Conservation (phyloP, 1,284 basidiomycete species). For the Irpex rosettiformis region DNA sequence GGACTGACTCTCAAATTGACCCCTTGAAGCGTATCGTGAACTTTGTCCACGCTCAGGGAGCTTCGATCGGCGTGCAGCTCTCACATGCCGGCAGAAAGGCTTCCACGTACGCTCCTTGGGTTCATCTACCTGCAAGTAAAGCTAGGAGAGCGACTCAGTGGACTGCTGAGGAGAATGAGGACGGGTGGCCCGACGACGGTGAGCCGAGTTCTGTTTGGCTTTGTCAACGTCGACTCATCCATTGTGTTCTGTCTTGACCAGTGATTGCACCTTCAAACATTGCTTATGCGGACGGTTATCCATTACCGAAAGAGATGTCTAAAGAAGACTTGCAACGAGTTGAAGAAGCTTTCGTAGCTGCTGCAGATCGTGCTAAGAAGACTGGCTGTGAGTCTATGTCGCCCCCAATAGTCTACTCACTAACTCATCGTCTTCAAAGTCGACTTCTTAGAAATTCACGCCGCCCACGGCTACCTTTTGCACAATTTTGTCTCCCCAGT, state of each 20-base stretch:
- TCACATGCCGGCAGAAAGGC: conserved; percentile 81
- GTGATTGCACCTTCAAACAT: conserved; percentile 50
- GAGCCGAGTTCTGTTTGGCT: neutral
- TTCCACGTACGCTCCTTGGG: conserved; percentile 55
- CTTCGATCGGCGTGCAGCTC: conserved; percentile 77
- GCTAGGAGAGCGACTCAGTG: conserved; percentile 20
- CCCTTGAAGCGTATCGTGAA: conserved; percentile 69
- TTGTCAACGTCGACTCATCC: too few species aligned
- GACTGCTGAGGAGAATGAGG: conserved; percentile 42
- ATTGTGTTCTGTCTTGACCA: conserved; percentile 16
- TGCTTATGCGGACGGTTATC: conserved; percentile 45
- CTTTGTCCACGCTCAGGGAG: conserved; percentile 70
- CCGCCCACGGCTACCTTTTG: conserved; percentile 65
- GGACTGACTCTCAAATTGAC: conserved; percentile 72
- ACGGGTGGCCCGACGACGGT: conserved; percentile 72
- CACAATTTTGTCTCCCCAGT: conserved; percentile 68
- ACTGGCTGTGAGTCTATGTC: conserved; percentile 50
- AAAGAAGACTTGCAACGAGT: conserved; percentile 55
- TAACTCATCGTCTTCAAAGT: conserved; percentile 31
- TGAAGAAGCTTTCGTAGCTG: conserved; percentile 63
- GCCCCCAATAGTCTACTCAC: neutral
- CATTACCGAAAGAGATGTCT: conserved; percentile 51
- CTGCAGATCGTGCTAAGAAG: conserved; percentile 57
- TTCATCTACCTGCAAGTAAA: conserved; percentile 33
- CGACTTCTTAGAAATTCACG: conserved; percentile 83